Evolutionary conservation across 495 filamentous ascomycete species (phyloP), one percentile per base, ranked within the genome.

Genomic region (Aspergillus asperescens): DNA sequence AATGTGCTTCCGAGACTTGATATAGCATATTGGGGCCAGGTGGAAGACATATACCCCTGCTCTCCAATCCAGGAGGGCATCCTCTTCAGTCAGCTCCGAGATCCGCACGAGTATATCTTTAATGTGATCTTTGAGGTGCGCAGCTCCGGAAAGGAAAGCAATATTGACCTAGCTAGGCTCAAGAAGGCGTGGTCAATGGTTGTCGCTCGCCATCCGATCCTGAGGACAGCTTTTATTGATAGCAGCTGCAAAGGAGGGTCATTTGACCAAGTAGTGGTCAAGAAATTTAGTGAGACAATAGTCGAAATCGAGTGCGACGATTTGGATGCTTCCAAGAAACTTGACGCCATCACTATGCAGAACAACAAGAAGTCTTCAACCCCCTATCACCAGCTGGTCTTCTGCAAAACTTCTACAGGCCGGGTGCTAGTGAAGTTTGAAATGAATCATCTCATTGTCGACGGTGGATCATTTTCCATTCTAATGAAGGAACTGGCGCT

Each of bases 11-110:
- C 73, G 5, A 63, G 70, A 22, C 66, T 80, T 10, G 72, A 74
- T 12, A 73, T 85, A 6, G 62, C 63, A 0, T 55, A 49, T 15
- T 57, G 42, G 49, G 29, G 62, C 19, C 62, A 75, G 0, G 68
- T 82, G 1, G 76, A 88, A 62, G 77, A 82, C 28, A 73, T 79
- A 25, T 86, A 85, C 44, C 84, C 84, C 1, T 82, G 78, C 47
- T 84, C 84, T 0, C 77, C 82, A 0, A 80, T 82, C 31, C 85
- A 89, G 54, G 78, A 86, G 52, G 83, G 79, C 38, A 77, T 88
- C 4, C 64, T 89, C 13, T 77, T 85, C 46, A 84, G 80, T 48
- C 82, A 87, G 29, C 69, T 78, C 12, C 78, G 74, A 22, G 70
- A 78, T 35, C 66, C 73, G 10, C 62, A 59, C 23, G 60, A 65